Conservation (phyloP, 371 early-diverging fungal species). For the Conidiobolus coronatus region DNA sequence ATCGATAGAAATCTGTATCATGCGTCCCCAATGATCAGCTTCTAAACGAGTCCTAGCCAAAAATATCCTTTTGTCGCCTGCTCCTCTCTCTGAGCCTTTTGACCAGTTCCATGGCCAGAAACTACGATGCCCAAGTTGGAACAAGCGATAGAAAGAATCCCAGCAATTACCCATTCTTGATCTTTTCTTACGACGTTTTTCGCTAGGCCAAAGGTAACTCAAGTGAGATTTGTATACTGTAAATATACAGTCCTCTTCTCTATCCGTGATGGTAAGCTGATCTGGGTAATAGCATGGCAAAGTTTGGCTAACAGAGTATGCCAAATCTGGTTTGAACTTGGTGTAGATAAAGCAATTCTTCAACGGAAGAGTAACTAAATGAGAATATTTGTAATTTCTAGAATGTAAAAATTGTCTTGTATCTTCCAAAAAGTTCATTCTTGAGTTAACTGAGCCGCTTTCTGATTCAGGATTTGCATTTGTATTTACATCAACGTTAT, state of each 20-base stretch:
- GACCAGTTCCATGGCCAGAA: conserved; percentile 4
- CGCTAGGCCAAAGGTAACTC: not conserved
- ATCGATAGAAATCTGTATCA: not conserved
- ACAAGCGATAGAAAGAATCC: not conserved
- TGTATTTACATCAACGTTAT: not conserved
- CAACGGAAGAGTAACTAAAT: not conserved
- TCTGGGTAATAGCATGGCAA: not conserved
- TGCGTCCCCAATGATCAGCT: conserved; percentile 1
- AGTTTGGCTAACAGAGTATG: not conserved
- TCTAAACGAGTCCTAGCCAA: not conserved
- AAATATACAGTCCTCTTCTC: not conserved
- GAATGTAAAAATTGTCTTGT: no score
- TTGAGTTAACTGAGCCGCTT: no score
- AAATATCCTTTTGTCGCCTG: not conserved
- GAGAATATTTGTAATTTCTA: no score
- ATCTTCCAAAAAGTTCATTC: no score
- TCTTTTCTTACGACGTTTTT: not conserved
- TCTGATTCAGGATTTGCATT: no score
- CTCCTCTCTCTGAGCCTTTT: not conserved
- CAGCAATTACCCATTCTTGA: not conserved
- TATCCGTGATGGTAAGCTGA: not conserved
- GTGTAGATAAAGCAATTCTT: conserved; percentile 3
- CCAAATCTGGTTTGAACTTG: not conserved
- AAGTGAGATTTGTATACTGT: conserved; percentile 1
- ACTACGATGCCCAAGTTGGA: not conserved